Conservation (phyloP, 2,329 filamentous ascomycete species). For the Lecanoromycetidae sp. region DNA sequence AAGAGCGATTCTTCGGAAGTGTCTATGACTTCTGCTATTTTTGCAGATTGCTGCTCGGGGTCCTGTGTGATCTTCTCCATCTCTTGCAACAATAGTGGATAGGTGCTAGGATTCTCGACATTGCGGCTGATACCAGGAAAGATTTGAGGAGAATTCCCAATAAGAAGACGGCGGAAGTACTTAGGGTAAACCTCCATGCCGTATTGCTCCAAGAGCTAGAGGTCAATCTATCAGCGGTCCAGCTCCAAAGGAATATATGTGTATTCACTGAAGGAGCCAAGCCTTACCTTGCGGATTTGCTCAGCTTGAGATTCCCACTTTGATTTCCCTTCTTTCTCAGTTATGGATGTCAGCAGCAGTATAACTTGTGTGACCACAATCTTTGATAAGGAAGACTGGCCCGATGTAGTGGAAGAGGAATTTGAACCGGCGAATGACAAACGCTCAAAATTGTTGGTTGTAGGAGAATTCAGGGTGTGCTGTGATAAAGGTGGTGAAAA, state of each 20-base stretch:
- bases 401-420: constrained; percentile 33
- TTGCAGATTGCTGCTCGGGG: constrained; percentile 67
- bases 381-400: constrained; percentile 61
- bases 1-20: constrained; percentile 84
- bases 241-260: not conserved
- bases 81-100: constrained; percentile 69
- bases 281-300: constrained; percentile 75
- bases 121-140: constrained; percentile 68
- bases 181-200: constrained; percentile 98
- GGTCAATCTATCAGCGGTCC: not conserved
- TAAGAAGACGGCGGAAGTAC: constrained; percentile 86
- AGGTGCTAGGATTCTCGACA: constrained; percentile 65
- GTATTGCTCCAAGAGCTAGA: constrained; percentile 85
- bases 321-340: constrained; percentile 78
- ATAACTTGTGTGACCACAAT: constrained; percentile 94
- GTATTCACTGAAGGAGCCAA: not conserved
- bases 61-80: constrained; percentile 76
- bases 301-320: constrained; percentile 91
- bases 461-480: constrained; percentile 40
- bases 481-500: constrained; percentile 49
- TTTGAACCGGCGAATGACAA: constrained; percentile 28
- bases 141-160: constrained; percentile 81
- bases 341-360: constrained; percentile 84
- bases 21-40: constrained; percentile 89
- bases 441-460: constrained; percentile 41